A percentile compares a stretch with the other conserved stretches of the same genome.
Conservation (phyloP, 2,329 filamentous ascomycete species). For the Aaosphaeria arxii region DNA sequence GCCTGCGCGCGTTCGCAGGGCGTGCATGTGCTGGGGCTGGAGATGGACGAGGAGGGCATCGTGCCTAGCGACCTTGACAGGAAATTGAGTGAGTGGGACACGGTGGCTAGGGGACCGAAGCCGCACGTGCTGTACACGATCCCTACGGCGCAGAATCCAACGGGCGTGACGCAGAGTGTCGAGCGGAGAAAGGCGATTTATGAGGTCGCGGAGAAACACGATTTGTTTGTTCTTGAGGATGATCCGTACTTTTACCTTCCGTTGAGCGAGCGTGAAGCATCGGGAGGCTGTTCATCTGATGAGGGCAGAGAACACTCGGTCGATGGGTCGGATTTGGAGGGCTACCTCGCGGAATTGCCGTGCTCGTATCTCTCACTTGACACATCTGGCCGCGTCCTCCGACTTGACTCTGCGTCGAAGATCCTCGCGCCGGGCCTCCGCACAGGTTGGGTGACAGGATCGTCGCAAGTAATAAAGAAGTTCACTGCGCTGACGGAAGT, state of each 20-base stretch:
- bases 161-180: not conserved
- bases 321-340: not conserved
- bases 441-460: constrained; percentile 29
- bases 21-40: not conserved
- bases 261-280: not conserved
- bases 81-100: not conserved
- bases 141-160: not conserved
- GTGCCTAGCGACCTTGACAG: not conserved
- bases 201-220: not conserved
- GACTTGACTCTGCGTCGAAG: constrained; percentile 31
- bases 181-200: not conserved
- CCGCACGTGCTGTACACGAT: not conserved
- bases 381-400: constrained; percentile 26
- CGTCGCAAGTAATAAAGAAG: constrained; percentile 19
- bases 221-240: not conserved
- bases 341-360: constrained; percentile 2
- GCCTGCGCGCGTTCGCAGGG: not conserved
- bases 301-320: not conserved
- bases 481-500: not conserved
- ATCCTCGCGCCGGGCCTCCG: constrained; percentile 30
- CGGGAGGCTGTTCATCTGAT: not conserved
- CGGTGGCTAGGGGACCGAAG: not conserved
- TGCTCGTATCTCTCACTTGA: constrained; percentile 36
- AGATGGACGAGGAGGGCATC: not conserved
- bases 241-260: not conserved